Percentiles rank a stretch among this genome's conserved stretches.
Evolutionary conservation across 225 moss, liverwort and hornwort genomes (phyloP).

Genomic region (Asterella californica): DNA sequence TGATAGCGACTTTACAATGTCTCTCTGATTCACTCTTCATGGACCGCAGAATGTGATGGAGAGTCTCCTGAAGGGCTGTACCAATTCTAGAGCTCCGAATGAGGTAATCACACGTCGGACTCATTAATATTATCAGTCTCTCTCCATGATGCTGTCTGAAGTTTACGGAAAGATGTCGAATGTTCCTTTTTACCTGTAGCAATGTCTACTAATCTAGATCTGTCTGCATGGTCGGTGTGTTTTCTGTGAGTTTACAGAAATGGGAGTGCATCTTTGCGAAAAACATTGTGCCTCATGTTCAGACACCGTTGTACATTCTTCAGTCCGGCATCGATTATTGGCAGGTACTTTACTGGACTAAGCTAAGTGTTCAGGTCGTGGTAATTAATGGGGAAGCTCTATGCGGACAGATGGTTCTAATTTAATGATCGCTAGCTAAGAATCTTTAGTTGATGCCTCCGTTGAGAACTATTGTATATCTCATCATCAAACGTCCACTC

Average conservation of each 20-base stretch:
- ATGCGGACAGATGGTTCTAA: neutral
- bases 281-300: slow-evolving; percentile 22
- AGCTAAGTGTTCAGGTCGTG: no score
- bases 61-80: slow-evolving; percentile 5
- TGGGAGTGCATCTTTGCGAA: slow-evolving; percentile 35
- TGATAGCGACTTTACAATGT: neutral
- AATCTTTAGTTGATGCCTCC: neutral
- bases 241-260: neutral
- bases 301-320: slow-evolving; percentile 27
- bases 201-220: neutral
- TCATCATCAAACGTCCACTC: neutral
- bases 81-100: neutral
- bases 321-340: slow-evolving; percentile 33
- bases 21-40: neutral
- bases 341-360: slow-evolving; percentile 16
- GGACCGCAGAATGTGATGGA: slow-evolving; percentile 22
- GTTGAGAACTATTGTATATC: neutral
- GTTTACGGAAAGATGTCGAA: no score
- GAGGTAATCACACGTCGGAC: slow-evolving; percentile 12
- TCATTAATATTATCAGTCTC: neutral
- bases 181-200: neutral
- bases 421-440: neutral
- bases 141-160: neutral
- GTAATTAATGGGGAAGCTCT: neutral
- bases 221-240: neutral